Percentiles rank a stretch among this genome's conserved stretches.
phyloP scores from a whole-genome alignment of 2,329 filamentous ascomycete genomes.

The Neofusicoccum cordaticola region DNA sequence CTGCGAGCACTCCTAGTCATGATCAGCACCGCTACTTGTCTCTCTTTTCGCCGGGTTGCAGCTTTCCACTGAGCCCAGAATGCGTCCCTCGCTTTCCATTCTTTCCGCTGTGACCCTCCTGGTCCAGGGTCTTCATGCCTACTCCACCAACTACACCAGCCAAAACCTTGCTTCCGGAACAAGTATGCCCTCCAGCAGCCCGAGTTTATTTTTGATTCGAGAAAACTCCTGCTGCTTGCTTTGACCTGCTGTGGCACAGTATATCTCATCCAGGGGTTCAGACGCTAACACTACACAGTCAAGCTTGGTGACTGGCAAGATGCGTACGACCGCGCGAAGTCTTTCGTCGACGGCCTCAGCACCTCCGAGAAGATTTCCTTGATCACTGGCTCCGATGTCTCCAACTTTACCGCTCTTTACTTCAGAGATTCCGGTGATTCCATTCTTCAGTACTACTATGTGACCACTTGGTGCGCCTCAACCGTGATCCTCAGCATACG shows the following conservation, averaged over 20 bases:
- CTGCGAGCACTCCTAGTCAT: not conserved
- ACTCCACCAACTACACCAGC: constrained; percentile 13
- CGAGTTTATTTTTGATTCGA: not conserved
- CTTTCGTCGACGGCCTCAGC: constrained; percentile 13
- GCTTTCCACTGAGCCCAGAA: not conserved
- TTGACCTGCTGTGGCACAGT: not conserved
- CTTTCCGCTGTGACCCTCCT: constrained; percentile 3
- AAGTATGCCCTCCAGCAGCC: not conserved
- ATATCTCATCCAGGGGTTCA: not conserved
- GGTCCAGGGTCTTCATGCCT: constrained; percentile 7
- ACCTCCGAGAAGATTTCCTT: constrained; percentile 7
- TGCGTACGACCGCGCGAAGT: constrained; percentile 6
- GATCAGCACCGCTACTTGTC: not conserved
- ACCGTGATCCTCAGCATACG: not conserved
- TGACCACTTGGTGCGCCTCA: not conserved
- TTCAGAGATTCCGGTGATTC: constrained; percentile 15
- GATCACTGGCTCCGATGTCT: constrained; percentile 10
- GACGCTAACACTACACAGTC: not conserved
- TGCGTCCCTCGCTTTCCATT: constrained; percentile 1
- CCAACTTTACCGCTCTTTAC: constrained; percentile 16
- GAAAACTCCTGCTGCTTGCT: not conserved
- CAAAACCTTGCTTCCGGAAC: constrained; percentile 10
- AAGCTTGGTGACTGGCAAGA: constrained; percentile 16
- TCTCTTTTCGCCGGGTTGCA: not conserved
- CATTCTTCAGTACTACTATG: constrained; percentile 15